Percentiles rank a stretch among this genome's conserved stretches.
Evolutionary conservation across 163 green algal species (phyloP).

Genomic region (Smithsoniella earleae): DNA sequence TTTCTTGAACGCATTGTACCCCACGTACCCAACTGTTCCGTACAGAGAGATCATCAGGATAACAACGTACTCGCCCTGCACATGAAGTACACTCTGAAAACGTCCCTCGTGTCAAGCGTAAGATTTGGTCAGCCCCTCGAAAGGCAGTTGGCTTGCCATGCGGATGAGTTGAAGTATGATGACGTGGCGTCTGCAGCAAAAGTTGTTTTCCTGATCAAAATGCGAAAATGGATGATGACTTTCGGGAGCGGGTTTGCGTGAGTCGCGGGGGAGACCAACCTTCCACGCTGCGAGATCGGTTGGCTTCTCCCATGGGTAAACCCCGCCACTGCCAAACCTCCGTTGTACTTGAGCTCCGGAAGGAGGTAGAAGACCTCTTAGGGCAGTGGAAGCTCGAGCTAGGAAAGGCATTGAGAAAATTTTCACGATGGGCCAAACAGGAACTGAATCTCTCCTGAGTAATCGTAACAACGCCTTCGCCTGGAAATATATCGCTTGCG

Average conservation of each 20-base stretch:
- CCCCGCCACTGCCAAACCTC: conserved; percentile 4
- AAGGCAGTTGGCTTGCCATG: neutral
- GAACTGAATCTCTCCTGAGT: no score
- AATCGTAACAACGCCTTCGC: no score
- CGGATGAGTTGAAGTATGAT: neutral
- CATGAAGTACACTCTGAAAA: neutral
- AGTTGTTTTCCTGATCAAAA: neutral
- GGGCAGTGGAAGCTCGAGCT: neutral
- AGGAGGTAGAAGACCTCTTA: neutral
- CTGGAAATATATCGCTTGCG: no score
- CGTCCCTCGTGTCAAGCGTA: no score
- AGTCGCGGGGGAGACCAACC: neutral
- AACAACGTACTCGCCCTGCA: conserved; percentile 22
- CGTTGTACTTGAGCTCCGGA: neutral
- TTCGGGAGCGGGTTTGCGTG: neutral
- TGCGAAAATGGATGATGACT: neutral
- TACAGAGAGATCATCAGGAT: neutral
- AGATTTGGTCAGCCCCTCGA: neutral
- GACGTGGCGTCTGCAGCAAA: neutral
- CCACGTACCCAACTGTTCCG: neutral
- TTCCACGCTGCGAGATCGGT: conserved; percentile 17
- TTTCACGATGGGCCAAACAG: no score
- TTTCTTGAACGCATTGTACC: no score
- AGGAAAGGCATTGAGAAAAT: neutral
- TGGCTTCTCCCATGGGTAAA: conserved; percentile 15